phyloP scores from a whole-genome alignment of 352 stramenopile genomes.

The Blastocystis sp. region DNA sequence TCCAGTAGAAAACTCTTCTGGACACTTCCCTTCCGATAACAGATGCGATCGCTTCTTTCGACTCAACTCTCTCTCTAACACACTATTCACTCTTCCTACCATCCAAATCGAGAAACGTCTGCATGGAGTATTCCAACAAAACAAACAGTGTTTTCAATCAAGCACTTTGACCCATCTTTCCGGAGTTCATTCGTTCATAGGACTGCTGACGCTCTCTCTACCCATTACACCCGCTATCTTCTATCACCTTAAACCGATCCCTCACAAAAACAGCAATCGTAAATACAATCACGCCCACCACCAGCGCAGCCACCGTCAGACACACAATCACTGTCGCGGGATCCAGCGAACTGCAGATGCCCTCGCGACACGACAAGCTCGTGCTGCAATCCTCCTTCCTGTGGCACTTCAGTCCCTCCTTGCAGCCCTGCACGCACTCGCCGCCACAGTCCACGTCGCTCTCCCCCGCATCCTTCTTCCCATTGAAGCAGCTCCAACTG shows the following conservation, averaged over 20 bases:
- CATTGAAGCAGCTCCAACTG: slow-evolving; percentile 19
- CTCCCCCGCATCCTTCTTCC: neutral
- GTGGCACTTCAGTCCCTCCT: neutral
- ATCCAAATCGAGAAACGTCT: neutral
- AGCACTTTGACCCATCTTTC: neutral
- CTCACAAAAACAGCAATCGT: neutral
- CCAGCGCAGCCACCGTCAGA: neutral
- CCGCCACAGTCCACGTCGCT: slow-evolving; percentile 51
- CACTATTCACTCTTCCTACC: neutral
- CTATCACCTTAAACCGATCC: neutral
- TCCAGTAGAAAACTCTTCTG: too few species aligned
- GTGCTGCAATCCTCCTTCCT: slow-evolving; percentile 8
- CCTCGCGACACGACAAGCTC: neutral
- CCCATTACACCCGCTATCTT: neutral
- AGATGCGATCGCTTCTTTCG: neutral
- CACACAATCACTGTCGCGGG: neutral
- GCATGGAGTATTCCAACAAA: too few species aligned
- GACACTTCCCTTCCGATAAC: too few species aligned
- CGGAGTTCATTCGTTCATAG: neutral
- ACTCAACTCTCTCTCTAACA: neutral
- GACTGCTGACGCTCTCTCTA: neutral
- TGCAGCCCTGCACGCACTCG: neutral
- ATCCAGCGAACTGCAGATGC: neutral
- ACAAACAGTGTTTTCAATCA: neutral
- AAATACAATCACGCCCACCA: neutral